A percentile compares a stretch with the other conserved stretches of the same genome.
These are phyloP conservation scores for Rhododendron simsii DNA, from an alignment of 148 eudicot species.

Conservation along the genomic window DNA sequence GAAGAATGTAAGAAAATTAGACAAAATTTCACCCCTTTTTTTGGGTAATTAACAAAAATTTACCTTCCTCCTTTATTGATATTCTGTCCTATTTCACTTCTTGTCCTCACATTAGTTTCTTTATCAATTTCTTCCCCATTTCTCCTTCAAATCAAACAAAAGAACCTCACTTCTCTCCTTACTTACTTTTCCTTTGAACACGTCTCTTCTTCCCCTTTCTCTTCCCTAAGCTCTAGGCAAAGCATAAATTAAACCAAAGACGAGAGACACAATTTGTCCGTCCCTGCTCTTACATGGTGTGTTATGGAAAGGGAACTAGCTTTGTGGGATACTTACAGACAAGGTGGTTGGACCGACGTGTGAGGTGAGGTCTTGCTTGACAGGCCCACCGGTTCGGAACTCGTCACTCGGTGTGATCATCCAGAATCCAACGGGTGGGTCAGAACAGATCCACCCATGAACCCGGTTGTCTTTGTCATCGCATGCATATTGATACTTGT, in stretches of 20 bases:
- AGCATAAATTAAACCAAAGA: background rate
- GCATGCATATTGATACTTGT: constrained; percentile 56
- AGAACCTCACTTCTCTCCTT: background rate
- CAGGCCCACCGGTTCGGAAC: constrained; percentile 55
- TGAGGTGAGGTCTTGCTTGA: constrained; percentile 68
- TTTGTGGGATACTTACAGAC: constrained; percentile 29
- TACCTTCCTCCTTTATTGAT: background rate
- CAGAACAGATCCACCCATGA: constrained; percentile 59
- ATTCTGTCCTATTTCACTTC: background rate
- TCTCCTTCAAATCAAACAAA: background rate
- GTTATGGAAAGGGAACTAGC: background rate
- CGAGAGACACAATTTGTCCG: background rate
- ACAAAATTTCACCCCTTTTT: too few species aligned
- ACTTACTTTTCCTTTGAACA: background rate
- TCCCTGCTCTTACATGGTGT: background rate
- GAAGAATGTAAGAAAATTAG: too few species aligned
- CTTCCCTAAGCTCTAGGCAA: background rate
- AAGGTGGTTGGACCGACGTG: constrained; percentile 57
- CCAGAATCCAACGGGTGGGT: constrained; percentile 55
- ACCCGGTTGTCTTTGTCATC: constrained; percentile 53
- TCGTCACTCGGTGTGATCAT: constrained; percentile 54
- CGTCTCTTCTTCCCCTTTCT: background rate
- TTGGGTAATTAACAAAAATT: too few species aligned
- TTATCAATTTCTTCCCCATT: background rate
- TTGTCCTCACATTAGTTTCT: background rate